Evolutionary conservation across 352 stramenopile genomes (phyloP).

Genomic region (Pythium apleroticum): DNA sequence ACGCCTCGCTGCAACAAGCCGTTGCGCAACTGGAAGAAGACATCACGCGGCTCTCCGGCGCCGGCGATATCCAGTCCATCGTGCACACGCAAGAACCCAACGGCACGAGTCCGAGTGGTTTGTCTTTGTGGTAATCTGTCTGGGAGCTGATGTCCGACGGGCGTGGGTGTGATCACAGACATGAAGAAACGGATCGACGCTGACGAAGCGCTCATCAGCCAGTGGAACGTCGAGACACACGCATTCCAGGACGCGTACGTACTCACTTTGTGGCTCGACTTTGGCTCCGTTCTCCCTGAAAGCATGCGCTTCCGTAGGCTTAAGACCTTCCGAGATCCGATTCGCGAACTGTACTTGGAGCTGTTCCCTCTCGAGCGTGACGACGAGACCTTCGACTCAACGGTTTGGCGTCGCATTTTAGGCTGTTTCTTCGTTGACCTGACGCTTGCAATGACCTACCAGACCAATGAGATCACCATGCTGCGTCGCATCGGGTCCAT

Average conservation of each 20-base stretch:
- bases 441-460: not conserved
- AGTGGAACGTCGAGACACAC: conserved; percentile 46
- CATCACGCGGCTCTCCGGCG: conserved; percentile 50
- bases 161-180: conserved; percentile 36
- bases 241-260: conserved; percentile 54
- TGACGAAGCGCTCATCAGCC: conserved; percentile 46
- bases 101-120: conserved; percentile 26
- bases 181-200: conserved; percentile 49
- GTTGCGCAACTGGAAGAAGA: conserved; percentile 55
- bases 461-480: conserved; percentile 42
- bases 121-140: not conserved
- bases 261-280: not conserved
- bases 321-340: conserved; percentile 50
- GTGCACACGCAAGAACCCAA: conserved; percentile 43
- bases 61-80: conserved; percentile 38
- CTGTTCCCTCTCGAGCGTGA: conserved; percentile 43
- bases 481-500: conserved; percentile 55
- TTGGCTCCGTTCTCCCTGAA: not conserved
- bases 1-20: conserved; percentile 42
- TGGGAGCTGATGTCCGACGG: not conserved
- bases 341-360: conserved; percentile 52
- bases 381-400: conserved; percentile 43
- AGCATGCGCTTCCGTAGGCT: conserved; percentile 29
- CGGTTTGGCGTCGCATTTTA: conserved; percentile 24
- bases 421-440: not conserved